Conservation (phyloP, 352 stramenopile genomes). For the Globisporangium recalcitrans region DNA sequence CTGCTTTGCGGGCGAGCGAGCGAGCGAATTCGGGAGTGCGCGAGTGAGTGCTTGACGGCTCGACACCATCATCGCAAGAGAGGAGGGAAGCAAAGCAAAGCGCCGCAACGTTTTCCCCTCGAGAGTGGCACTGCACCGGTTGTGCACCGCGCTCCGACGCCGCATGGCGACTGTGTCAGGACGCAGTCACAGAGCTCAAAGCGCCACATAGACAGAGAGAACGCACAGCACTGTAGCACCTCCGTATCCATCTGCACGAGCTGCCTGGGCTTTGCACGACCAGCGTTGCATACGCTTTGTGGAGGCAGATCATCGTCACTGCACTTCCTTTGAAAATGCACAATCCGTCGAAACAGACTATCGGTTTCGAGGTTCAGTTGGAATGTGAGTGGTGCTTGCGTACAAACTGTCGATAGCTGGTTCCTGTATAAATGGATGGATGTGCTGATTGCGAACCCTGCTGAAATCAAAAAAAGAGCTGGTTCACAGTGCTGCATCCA, state of each 20-base stretch:
- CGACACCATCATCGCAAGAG: neutral
- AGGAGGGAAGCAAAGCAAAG: neutral
- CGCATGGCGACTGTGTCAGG: neutral
- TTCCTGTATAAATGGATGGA: neutral
- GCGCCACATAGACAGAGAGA: neutral
- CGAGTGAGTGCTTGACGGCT: neutral
- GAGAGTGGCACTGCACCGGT: neutral
- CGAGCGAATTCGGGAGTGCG: conserved; percentile 9
- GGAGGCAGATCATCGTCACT: neutral
- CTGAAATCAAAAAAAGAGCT: neutral
- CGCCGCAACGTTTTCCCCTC: neutral
- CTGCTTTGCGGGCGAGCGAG: neutral
- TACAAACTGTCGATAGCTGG: neutral
- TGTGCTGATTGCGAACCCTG: neutral
- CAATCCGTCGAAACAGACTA: neutral
- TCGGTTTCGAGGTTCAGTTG: neutral
- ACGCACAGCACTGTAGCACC: neutral
- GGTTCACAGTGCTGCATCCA: neutral
- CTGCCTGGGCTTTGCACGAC: neutral
- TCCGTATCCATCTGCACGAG: neutral
- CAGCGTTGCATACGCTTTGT: neutral
- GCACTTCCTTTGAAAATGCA: neutral
- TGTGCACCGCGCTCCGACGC: neutral
- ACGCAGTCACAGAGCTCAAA: neutral
- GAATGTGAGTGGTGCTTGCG: neutral